These are phyloP conservation scores for Veloboletus limbatus DNA, from an alignment of 1,284 basidiomycete species.

Conservation along the genomic window DNA sequence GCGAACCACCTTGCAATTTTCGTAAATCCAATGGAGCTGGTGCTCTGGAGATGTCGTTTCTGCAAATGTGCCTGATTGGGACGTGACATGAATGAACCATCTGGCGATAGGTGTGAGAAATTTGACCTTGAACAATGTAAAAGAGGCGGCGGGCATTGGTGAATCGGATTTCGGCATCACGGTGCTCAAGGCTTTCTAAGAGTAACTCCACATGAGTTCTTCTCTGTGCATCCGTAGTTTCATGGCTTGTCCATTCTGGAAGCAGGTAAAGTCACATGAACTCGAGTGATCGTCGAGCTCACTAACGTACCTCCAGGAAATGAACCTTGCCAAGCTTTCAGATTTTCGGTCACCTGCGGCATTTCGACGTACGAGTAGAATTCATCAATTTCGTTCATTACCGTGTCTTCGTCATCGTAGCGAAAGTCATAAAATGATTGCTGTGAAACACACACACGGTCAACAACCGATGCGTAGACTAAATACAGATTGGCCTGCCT, in stretches of 20 bases:
- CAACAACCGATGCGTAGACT: constrained; percentile 12
- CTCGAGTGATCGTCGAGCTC: not conserved
- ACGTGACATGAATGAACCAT: constrained; percentile 20
- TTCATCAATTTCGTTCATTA: constrained; percentile 96
- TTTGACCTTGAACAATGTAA: constrained; percentile 85
- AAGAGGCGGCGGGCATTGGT: constrained; percentile 83
- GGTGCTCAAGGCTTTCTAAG: constrained; percentile 83
- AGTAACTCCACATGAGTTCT: constrained; percentile 75
- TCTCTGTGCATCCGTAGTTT: constrained; percentile 56
- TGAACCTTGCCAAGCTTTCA: constrained; percentile 84
- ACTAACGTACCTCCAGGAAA: constrained; percentile 64
- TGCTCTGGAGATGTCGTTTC: constrained; percentile 90
- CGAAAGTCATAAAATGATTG: constrained; percentile 86
- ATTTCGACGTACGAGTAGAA: constrained; percentile 99
- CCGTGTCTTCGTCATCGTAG: constrained; percentile 93
- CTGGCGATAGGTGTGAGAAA: constrained; percentile 6
- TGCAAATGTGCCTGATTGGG: constrained; percentile 76
- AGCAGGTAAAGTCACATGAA: constrained; percentile 1
- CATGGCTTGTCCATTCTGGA: constrained; percentile 71
- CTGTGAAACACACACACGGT: constrained; percentile 40
- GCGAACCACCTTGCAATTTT: constrained; percentile 88
- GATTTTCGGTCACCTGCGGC: constrained; percentile 84
- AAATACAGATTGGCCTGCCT: constrained; percentile 45
- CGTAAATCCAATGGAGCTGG: constrained; percentile 94
- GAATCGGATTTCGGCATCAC: constrained; percentile 80